phyloP scores from a whole-genome alignment of 2,329 filamentous ascomycete species.

The Aspergillus niger region DNA sequence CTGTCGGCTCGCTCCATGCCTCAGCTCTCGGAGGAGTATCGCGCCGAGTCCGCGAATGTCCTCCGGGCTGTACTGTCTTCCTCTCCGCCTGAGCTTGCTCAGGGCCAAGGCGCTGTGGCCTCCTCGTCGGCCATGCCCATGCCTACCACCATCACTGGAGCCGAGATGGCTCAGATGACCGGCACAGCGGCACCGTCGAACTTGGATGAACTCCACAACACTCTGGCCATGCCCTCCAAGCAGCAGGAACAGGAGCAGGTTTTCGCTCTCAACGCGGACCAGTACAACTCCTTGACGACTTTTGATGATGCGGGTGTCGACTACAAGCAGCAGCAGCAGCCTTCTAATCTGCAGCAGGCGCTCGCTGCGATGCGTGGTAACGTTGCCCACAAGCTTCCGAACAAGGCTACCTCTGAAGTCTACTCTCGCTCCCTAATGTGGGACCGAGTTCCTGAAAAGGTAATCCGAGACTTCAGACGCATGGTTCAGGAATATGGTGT shows the following conservation, averaged over 20 bases:
- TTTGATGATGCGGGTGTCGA: constrained; percentile 58
- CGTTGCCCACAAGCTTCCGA: constrained; percentile 58
- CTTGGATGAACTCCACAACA: constrained; percentile 67
- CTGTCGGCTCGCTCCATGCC: constrained; percentile 59
- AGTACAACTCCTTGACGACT: constrained; percentile 81
- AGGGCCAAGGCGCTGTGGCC: constrained; percentile 37
- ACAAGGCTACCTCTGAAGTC: constrained; percentile 72
- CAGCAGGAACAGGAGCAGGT: constrained; percentile 86
- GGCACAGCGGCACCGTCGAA: constrained; percentile 34
- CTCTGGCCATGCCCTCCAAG: constrained; percentile 73
- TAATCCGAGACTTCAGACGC: constrained; percentile 88
- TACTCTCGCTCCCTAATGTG: constrained; percentile 91
- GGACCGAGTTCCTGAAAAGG: constrained; percentile 90
- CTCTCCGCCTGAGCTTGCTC: constrained; percentile 49
- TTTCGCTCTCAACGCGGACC: constrained; percentile 80
- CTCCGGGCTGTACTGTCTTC: constrained; percentile 50
- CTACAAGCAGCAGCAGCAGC: constrained; percentile 43
- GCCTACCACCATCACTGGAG: constrained; percentile 38
- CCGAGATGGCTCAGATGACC: constrained; percentile 45
- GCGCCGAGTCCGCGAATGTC: constrained; percentile 50
- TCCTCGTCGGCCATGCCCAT: constrained; percentile 27
- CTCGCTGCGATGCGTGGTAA: constrained; percentile 74
- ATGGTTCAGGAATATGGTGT: constrained; percentile 75
- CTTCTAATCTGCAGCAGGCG: constrained; percentile 58
- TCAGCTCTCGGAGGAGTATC: constrained; percentile 50